Evolutionary conservation across 805 yeast species (phyloP).

Genomic region (Limtongozyma cylindracea): DNA sequence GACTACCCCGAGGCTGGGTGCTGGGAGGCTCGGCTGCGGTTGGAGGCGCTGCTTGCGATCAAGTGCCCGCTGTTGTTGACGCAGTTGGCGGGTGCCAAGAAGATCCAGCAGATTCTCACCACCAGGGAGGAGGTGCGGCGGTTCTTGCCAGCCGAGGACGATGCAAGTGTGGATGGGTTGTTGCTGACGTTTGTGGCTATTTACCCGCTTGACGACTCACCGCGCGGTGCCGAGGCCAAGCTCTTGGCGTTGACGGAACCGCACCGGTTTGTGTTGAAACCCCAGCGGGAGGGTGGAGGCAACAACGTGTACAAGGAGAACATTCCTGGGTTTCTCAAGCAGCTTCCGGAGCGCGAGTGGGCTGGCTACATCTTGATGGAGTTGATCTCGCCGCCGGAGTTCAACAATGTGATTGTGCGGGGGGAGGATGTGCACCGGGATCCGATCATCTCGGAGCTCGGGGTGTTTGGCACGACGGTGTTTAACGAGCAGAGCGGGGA

Average conservation of each 20-base stretch:
- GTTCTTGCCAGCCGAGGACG: conserved; percentile 14
- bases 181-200: conserved; percentile 59
- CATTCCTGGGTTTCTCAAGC: conserved; percentile 47
- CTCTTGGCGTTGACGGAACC: conserved; percentile 44
- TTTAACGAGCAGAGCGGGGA: conserved; percentile 42
- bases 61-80: conserved; percentile 81
- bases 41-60: conserved; percentile 61
- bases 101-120: conserved; percentile 76
- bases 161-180: conserved; percentile 9
- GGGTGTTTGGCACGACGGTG: conserved; percentile 64
- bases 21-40: conserved; percentile 53
- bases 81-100: conserved; percentile 83
- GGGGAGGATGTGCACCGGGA: conserved; percentile 38
- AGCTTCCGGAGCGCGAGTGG: conserved; percentile 51
- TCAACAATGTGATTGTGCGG: conserved; percentile 45
- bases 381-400: conserved; percentile 54
- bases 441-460: conserved; percentile 72
- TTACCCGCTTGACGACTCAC: conserved; percentile 59
- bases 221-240: conserved; percentile 34
- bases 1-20: conserved; percentile 44
- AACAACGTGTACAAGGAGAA: conserved; percentile 75
- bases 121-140: conserved; percentile 17
- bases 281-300: conserved; percentile 99
- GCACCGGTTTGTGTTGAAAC: conserved; percentile 63
- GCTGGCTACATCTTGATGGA: conserved; percentile 87